Evolutionary conservation across 2,329 filamentous ascomycete species (phyloP).

Genomic region (Cyphellophora attinorum): DNA sequence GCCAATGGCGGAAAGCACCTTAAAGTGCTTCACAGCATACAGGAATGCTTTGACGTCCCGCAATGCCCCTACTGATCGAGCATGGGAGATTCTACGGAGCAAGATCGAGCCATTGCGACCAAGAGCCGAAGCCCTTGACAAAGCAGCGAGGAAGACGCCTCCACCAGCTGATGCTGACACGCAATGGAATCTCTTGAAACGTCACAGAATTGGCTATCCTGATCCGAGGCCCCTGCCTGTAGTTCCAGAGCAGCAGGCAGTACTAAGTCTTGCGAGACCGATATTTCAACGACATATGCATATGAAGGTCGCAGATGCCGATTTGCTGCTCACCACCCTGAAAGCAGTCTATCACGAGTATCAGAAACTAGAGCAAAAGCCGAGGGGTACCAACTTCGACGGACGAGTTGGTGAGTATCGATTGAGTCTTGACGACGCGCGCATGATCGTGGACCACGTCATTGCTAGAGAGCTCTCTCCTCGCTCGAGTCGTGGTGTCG

Average conservation of each 20-base stretch:
- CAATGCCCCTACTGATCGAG: conserved; percentile 17
- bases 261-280: conserved; percentile 15
- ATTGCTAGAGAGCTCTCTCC: conserved; percentile 14
- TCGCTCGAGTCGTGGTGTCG: conserved; percentile 7
- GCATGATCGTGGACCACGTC: conserved; percentile 20
- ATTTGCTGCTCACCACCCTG: conserved; percentile 21
- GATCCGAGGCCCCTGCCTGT: not conserved
- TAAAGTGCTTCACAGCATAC: conserved; percentile 30
- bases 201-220: not conserved
- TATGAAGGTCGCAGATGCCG: conserved; percentile 16
- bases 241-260: conserved; percentile 17
- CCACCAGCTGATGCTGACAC: not conserved
- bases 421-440: conserved; percentile 24
- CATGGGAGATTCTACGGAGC: conserved; percentile 19
- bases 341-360: conserved; percentile 14
- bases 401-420: conserved; percentile 16
- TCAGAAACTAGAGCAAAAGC: conserved; percentile 1
- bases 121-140: conserved; percentile 16
- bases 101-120: conserved; percentile 20
- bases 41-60: conserved; percentile 28
- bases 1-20: conserved; percentile 24
- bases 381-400: conserved; percentile 13
- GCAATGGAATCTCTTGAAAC: conserved; percentile 1
- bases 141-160: not conserved
- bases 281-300: conserved; percentile 12